Evolutionary conservation across 768 basidiomycete genomes (phyloP).

Genomic region (Leccinum broughii): DNA sequence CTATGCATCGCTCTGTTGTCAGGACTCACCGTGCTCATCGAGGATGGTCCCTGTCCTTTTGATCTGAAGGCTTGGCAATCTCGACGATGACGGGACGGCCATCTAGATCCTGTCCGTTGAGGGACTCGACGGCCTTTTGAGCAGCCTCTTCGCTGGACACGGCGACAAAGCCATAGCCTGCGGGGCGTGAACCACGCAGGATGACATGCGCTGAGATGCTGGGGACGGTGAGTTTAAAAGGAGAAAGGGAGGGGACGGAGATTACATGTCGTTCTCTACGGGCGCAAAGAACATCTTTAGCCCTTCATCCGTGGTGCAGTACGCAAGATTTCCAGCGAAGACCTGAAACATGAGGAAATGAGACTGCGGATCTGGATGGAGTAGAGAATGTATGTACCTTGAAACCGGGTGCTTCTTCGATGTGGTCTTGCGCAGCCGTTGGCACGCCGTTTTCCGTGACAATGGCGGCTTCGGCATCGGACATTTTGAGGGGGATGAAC

Average conservation of each 20-base stretch:
- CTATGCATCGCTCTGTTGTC: no score
- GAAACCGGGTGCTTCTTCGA: slow-evolving; percentile 76
- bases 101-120: slow-evolving; percentile 88
- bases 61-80: slow-evolving; percentile 87
- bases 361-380: slow-evolving; percentile 17
- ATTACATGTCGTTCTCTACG: slow-evolving; percentile 85
- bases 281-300: slow-evolving; percentile 93
- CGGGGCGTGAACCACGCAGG: slow-evolving; percentile 78
- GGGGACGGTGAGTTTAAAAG: slow-evolving; percentile 16
- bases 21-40: no score
- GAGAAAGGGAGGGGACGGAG: slow-evolving; percentile 21
- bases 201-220: slow-evolving; percentile 87
- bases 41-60: no score
- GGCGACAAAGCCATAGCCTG: slow-evolving; percentile 93
- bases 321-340: slow-evolving; percentile 95
- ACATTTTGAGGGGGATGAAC: slow-evolving; percentile 67
- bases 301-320: slow-evolving; percentile 91
- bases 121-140: slow-evolving; percentile 79
- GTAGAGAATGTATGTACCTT: slow-evolving; percentile 52
- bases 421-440: slow-evolving; percentile 69
- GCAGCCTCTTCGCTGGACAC: slow-evolving; percentile 79
- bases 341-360: slow-evolving; percentile 50
- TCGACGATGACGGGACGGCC: slow-evolving; percentile 88
- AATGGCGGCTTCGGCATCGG: slow-evolving; percentile 86
- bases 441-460: slow-evolving; percentile 83